Base-by-base conservation (phyloP, 148 eudicot species). In the Cornus controversa region DNA sequence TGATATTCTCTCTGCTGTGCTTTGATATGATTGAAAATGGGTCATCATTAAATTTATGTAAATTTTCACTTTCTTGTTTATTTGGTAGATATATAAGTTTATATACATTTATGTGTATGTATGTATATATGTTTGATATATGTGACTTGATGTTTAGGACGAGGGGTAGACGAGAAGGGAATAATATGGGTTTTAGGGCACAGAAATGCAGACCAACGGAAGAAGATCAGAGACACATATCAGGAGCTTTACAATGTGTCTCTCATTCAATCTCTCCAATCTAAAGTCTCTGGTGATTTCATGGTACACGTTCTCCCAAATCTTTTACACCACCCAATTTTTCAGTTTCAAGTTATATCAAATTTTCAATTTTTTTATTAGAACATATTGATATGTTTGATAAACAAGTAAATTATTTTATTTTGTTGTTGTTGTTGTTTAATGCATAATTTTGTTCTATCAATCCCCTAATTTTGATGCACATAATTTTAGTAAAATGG, bases 251-350 rank as follows among this genome's bases (percentile, higher is more conserved):
- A 85, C 84, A 84, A 87, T 66, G 37, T 81, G 70, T 87, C 94
- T 11, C 89, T 91, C 28, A 79, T 90, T 77, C 79, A 89, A 65
- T 65, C 45, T 69, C 91, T 93, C 36, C 28, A 66, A 8, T 82
- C 94, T 85, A 91, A 93, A 67, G 85, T 91, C 45, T 93, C 91
- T 62, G 98, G 98, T 80, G 88, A 91, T 74, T 91, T 91, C 31
- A 58, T 76, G 88, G 92, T 89, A 84, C 26, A 37, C 74, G 13
- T 76, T 53, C 16, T 57, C 37, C 37, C 69, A 1, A 60, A 23
- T 66, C 25, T n/a, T 68, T 72, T 71, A 0, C 16, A n/a, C 3
- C 11, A 26, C 71, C 69, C 57, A 50, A 1, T 11, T 16, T 40
- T 31, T 31, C 34, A 31, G 34, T 31, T 31, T n/a, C n/a, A 36